Conservation (phyloP, 2,329 filamentous ascomycete species). For the Aspergillus novofumigatus region DNA sequence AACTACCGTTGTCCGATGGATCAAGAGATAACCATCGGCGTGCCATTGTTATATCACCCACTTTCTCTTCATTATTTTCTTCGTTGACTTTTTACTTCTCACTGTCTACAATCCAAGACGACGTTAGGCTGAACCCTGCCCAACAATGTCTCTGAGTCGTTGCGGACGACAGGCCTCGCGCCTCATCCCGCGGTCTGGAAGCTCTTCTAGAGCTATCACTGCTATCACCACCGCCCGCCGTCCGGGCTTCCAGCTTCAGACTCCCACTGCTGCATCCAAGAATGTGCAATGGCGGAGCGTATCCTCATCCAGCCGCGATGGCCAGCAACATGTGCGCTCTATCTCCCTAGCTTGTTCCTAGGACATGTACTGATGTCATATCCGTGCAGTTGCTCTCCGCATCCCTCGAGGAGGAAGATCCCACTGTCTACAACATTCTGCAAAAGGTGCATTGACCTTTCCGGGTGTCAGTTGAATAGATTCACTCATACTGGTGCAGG, state of each 20-base stretch:
- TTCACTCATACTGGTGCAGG: slow-evolving; percentile 49
- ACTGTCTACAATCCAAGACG: background rate
- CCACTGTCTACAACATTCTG: slow-evolving; percentile 80
- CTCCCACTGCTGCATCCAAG: background rate
- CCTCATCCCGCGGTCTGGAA: slow-evolving; percentile 29
- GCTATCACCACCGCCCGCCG: slow-evolving; percentile 17
- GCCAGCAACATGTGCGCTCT: slow-evolving; percentile 38
- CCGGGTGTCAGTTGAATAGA: background rate
- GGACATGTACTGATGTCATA: slow-evolving; percentile 5
- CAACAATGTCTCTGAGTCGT: slow-evolving; percentile 34
- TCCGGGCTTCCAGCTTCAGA: slow-evolving; percentile 19
- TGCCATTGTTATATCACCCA: background rate
- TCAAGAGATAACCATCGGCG: slow-evolving; percentile 3
- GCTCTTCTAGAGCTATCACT: slow-evolving; percentile 25
- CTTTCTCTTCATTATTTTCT: background rate
- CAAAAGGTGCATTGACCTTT: slow-evolving; percentile 64
- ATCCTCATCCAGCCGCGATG: slow-evolving; percentile 36
- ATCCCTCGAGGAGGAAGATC: slow-evolving; percentile 78
- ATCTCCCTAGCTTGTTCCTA: background rate
- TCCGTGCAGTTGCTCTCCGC: slow-evolving; percentile 67
- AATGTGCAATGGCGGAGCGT: slow-evolving; percentile 34
- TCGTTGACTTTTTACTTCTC: slow-evolving; percentile 2
- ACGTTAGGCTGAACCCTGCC: background rate
- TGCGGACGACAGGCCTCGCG: slow-evolving; percentile 32
- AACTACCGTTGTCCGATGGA: slow-evolving; percentile 15